Base-by-base conservation (phyloP, 306 rosid genomes). In the Castanea crenata region DNA sequence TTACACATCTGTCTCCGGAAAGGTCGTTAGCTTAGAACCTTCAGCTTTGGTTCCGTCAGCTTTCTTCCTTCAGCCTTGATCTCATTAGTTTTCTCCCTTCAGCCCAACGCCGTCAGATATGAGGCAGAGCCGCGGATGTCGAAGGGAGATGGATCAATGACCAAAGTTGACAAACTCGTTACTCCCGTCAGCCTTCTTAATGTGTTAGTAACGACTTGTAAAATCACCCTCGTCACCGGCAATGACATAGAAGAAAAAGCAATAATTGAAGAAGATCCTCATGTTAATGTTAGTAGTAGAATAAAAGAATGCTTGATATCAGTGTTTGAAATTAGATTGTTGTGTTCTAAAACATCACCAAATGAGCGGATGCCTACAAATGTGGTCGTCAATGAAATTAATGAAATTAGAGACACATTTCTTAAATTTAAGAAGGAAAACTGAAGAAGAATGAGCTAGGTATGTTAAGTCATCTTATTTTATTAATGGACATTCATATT, bases 301-400 rank as follows among this genome's bases (percentile, higher is more conserved):
- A 51, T 81, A 67, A 84, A 87, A 19, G 83, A 86, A 32, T 79
- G 84, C 74, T 23, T 84, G 78, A 76, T 78, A 19, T 81, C 85
- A 5, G 8, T 89, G 74, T 59, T 83, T 77, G 75, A 75, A 61
- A 73, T 86, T 59, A 93, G 93, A 49, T 52, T 88, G 15, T 79
- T 79, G 25, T 91, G 90, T 83, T 84, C 92, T 46, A 46, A 76
- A 73, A 75, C 51, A 74, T 29, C 13, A 29, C 87, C 87, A 38
- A 20, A 21, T 44, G 84, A 87, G 57, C 23, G 84, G 74, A 51
- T 85, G 65, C 58, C 46, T 10, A 75, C 84, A 77, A 70, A 27
- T 52, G 41, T 20, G 8, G 87, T 80, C 6, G 80, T 80, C 62
- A 85, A 83, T 61, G 82, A 79, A 54, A 74, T 89, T 74, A 75